Percentiles rank a stretch among this genome's conserved stretches.
phyloP scores from a whole-genome alignment of 331 rosid species.

The Malus hybrid region DNA sequence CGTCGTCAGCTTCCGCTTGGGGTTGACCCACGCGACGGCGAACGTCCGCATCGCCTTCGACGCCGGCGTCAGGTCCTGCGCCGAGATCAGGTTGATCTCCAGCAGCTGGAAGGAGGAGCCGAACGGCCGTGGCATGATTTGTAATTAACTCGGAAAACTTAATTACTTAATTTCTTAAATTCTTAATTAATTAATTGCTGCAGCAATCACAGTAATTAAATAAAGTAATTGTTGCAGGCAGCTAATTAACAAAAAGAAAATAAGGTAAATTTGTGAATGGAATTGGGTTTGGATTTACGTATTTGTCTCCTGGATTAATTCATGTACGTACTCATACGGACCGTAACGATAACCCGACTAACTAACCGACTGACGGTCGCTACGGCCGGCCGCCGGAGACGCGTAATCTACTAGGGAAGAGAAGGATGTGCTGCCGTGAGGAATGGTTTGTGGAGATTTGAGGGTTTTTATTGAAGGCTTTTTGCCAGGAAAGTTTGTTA shows the following conservation, averaged over 20 bases:
- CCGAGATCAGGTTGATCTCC: conserved; percentile 65
- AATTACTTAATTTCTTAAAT: background rate
- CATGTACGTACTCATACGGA: background rate
- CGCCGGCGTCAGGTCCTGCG: conserved; percentile 41
- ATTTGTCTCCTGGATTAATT: background rate
- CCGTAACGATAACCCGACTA: background rate
- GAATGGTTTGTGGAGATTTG: background rate
- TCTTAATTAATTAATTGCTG: background rate
- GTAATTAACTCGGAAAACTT: background rate
- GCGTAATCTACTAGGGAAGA: background rate
- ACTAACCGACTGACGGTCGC: background rate
- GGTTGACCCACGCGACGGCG: conserved; percentile 68
- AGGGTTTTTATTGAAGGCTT: conserved; percentile 1
- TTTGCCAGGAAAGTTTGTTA: conserved; percentile 9
- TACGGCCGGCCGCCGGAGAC: conserved; percentile 1
- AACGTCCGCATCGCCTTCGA: conserved; percentile 47
- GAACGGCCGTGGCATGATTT: background rate
- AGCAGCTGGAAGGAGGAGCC: conserved; percentile 28
- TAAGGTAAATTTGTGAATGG: background rate
- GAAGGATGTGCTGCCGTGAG: background rate
- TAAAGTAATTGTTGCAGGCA: background rate
- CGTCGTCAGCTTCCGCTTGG: conserved; percentile 48
- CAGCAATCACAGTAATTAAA: background rate
- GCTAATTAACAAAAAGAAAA: background rate
- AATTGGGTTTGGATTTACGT: background rate